Base-by-base conservation (phyloP, 1,284 basidiomycete genomes). In the Ustilago trichophora region DNA sequence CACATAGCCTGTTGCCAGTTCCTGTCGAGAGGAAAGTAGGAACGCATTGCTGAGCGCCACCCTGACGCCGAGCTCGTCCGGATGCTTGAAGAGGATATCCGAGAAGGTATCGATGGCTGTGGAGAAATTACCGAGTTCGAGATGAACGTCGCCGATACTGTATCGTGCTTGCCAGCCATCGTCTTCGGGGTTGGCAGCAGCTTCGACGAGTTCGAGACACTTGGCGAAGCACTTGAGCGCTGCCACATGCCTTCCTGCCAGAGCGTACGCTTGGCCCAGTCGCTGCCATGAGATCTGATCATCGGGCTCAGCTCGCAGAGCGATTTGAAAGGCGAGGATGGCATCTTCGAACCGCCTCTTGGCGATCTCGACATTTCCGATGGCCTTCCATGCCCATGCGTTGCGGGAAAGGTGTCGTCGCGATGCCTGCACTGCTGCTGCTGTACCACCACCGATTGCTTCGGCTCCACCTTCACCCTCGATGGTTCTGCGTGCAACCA, bases 321-420 rank as follows among this genome's bases (percentile, higher is more conserved):
- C 90, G 16, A 94, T 86, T 77, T 98, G 95, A 73, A 95, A 90
- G 0, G 91, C 89, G 64, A 89, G 86, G 37, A 95, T 92, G 3
- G 95, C 93, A 35, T 87, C 84, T 10, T 86, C 78, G 75, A 90
- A 92, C 60, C 91, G 89, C 52, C 87, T 87, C 51, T 89, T 88
- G 67, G 88, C 45, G 83, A 97, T 84, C 78, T 97, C 92, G 2
- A 95, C 93, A 1, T 91, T 88, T 1, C 96, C 96, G 24, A 96
- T 84, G 10, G 96, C 95, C 82, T 97, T 98, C 93, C 94, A 98
- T 1, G 96, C 96, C 96, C 96, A 99, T 3, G 90, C 87, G 74
- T 83, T 94, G 35, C 88, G 88, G 0, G 92, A 91, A 27, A 73
- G 55, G 38, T 78, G 72, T 4, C 65, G 22, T 8, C 66, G 41